Conservation (phyloP, 768 basidiomycete genomes). For the Arthromyces matolae region DNA sequence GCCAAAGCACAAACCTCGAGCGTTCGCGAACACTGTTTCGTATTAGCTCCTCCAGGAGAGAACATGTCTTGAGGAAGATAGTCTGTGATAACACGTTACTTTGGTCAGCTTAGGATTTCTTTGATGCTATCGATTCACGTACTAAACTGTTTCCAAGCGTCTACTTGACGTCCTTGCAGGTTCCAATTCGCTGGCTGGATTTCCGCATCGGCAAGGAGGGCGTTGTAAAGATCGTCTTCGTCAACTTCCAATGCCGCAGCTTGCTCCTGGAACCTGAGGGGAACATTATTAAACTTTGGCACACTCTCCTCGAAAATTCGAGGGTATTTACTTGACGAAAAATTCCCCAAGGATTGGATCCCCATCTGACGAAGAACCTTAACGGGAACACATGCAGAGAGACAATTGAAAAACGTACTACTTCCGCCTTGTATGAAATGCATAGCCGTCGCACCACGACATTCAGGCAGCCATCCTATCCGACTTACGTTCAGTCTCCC, state of each 20-base stretch:
- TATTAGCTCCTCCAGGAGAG: conserved; percentile 49
- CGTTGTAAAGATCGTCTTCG: conserved; percentile 46
- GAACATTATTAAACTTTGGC: neutral
- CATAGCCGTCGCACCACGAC: conserved; percentile 50
- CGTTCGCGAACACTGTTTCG: conserved; percentile 60
- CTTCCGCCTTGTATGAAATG: conserved; percentile 60
- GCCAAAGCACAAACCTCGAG: conserved; percentile 41
- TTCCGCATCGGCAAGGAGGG: conserved; percentile 58
- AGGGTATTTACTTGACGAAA: conserved; percentile 49
- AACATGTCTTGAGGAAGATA: conserved; percentile 40
- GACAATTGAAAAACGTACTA: conserved; percentile 35
- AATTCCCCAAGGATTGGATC: conserved; percentile 65
- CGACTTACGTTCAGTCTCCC: neutral
- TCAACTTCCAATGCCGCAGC: conserved; percentile 46
- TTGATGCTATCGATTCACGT: conserved; percentile 5
- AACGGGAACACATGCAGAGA: neutral
- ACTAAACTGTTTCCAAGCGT: conserved; percentile 55
- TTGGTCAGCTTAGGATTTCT: too few relatives aligned
- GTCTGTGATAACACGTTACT: too few relatives aligned
- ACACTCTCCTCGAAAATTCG: neutral
- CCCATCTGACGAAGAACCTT: conserved; percentile 36
- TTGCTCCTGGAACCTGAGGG: conserved; percentile 45
- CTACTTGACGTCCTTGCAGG: conserved; percentile 55
- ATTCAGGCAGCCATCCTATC: conserved; percentile 67
- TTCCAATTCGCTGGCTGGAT: conserved; percentile 58